Evolutionary conservation across 768 basidiomycete species (phyloP).

Genomic region (Lactarius hatsudake): DNA sequence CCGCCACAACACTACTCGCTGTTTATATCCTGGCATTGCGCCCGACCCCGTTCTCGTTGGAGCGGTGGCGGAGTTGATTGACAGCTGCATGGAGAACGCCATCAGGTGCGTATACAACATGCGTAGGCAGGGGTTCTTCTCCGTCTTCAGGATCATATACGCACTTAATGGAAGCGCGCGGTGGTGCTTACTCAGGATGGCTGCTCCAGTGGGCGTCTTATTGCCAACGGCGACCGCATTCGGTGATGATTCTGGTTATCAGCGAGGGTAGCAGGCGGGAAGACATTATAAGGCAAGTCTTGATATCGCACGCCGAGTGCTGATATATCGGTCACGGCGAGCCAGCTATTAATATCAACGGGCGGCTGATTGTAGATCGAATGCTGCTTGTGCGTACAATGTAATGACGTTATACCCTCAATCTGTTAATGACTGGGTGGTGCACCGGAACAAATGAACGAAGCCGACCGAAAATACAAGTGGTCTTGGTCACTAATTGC

Average conservation of each 20-base stretch:
- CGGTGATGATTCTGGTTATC: neutral
- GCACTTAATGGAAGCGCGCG: neutral
- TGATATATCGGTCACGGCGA: neutral
- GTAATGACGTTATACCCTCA: neutral
- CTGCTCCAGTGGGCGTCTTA: neutral
- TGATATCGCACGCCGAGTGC: neutral
- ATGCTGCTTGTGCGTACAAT: neutral
- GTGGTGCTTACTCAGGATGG: neutral
- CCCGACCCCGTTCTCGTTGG: conserved; percentile 3
- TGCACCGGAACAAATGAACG: neutral
- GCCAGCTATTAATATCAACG: neutral
- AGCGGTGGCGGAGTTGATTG: neutral
- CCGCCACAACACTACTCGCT: too few relatives aligned
- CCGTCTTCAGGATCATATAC: neutral
- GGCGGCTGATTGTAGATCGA: neutral
- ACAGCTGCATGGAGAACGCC: neutral
- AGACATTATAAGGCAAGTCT: neutral
- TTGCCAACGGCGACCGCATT: neutral
- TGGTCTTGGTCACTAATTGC: too few relatives aligned
- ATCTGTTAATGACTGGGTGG: too few relatives aligned
- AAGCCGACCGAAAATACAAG: neutral
- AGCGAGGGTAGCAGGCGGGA: too few relatives aligned
- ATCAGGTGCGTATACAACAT: neutral
- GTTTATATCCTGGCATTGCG: neutral
- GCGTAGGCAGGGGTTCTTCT: neutral